Base-by-base conservation (phyloP, 108 stramenopile genomes). In the Chaetoceros tenuissimus region DNA sequence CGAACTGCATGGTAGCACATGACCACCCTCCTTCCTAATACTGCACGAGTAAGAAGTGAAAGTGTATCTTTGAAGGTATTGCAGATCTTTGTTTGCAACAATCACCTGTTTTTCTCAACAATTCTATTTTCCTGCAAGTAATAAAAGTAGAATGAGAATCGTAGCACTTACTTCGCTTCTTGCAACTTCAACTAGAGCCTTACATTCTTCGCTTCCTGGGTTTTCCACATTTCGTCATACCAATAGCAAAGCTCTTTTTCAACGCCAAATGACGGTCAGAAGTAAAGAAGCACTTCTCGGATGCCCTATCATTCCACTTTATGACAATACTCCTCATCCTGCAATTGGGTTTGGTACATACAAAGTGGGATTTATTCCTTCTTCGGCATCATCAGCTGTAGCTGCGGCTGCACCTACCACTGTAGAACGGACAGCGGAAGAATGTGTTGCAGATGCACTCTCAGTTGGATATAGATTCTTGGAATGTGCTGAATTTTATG, bases 401-500 rank as follows among this genome's bases (percentile, higher is more conserved):
- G 20, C 40, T n/a, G 70, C 26, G 21, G 29, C 68, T 51, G 44
- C 67, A 45, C 13, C 53, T 13, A 59, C 45, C 27, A 48, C 56
- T 16, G 40, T 61, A 27, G 53, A 78, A 55, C 74, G 80, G 20
- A 77, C 78, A 7, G 90, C 89, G 0, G 51, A 73, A 59, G 92
- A 94, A 53, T 85, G 84, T 51, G 64, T 94, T n/a, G n/a, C 53
- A 2, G 84, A 89, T 55, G 92, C 92, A 19, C 55, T 94, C 18
- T 34, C 51, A 13, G 63, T 59, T 8, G 92, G 92, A 24, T 95
- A 95, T 67, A 68, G 87, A 23, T 91, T 90, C 63, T 64, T 95
- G 29, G 94, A 95, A 74, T 95, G 94, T 62, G 91, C 94, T 1
- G 76, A 91, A 60, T 95, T 93, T 55, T 95, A 95, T 60, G 79